Base-by-base conservation (phyloP, 805 yeast species). In the Kodamaea jinghongensis region DNA sequence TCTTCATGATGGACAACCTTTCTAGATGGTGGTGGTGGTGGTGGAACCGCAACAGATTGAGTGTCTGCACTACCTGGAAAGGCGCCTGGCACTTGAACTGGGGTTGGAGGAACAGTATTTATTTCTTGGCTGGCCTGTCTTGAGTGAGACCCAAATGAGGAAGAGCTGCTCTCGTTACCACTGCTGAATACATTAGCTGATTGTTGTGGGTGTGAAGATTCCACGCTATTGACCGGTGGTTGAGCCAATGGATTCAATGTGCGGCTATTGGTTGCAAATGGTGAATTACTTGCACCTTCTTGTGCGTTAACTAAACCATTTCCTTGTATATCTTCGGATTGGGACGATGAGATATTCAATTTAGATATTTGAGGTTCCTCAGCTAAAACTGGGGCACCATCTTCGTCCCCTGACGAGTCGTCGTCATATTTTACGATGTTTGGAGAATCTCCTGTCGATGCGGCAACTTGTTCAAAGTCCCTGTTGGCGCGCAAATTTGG, bases 21-120 rank as follows among this genome's bases (percentile, higher is more conserved):
- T 55, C 83, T 70, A 2, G 81, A 65, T 28, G 81, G 82, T 13
- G 82, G 83, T 27, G 79, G 76, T 3, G 74, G 72, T 4, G 83
- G 82, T 4, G 37, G 30, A 5, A 27, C 30, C 13, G 30, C 30
- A 6, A 6, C 10, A 6, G 6, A n/a, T 27, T 27, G 30, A 9
- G 30, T 13, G 6, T 27, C 30, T 6, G 9, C 6, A 9, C 10
- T 9, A 6, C 15, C 15, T 13, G 15, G 15, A n/a, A 12, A 27
- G 10, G 30, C 13, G 5, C 30, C 30, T 6, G 30, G 30, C 15
- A 27, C 15, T 27, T 27, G 15, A 7, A 27, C 30, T 12, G 30
- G 30, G 30, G 13, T 27, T 13, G 15, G 15, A 6, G 30, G 23
- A 8, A 20, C 23, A 20, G 23, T 20, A 20, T 20, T 5, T 6